Evolutionary conservation across 139 green algal species (phyloP).

Genomic region (Chlorella ohadii): DNA sequence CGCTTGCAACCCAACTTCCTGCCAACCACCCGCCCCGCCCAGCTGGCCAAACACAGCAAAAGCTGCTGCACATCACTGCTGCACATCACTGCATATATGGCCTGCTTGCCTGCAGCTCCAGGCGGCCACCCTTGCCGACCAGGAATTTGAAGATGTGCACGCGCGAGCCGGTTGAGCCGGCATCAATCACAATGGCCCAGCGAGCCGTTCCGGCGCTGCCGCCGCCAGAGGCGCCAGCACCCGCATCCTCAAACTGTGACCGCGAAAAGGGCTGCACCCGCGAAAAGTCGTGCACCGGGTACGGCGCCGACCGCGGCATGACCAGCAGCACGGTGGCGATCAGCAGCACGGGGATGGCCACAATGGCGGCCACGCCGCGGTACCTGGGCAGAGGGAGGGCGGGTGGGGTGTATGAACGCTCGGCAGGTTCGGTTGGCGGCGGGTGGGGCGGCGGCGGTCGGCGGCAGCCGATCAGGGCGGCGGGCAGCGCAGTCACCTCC

Average conservation of each 20-base stretch:
- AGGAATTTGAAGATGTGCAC: constrained; percentile 97
- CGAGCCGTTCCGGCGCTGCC: constrained; percentile 6
- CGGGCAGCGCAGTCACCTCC: not conserved
- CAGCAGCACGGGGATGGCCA: constrained; percentile 58
- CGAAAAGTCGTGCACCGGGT: constrained; percentile 37
- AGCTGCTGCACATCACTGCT: not conserved
- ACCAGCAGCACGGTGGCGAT: constrained; percentile 68
- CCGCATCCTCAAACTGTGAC: constrained; percentile 4
- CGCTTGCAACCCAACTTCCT: no score
- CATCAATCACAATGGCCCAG: constrained; percentile 96
- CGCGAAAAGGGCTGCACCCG: constrained; percentile 39
- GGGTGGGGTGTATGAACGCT: no score
- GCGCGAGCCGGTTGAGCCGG: constrained; percentile 94
- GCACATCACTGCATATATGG: not conserved
- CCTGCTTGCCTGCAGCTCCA: constrained; percentile 65
- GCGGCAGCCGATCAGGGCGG: not conserved
- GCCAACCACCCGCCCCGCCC: no score
- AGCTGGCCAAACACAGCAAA: no score
- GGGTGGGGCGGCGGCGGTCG: not conserved
- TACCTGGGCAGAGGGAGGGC: constrained; percentile 18
- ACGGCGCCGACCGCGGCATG: constrained; percentile 48
- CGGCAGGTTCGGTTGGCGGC: not conserved
- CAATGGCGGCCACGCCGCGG: constrained; percentile 11
- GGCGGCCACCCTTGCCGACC: constrained; percentile 19
- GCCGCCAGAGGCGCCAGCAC: not conserved